These are phyloP conservation scores for Nothophoma quercina DNA, from an alignment of 2,329 filamentous ascomycete species.

Conservation along the genomic window DNA sequence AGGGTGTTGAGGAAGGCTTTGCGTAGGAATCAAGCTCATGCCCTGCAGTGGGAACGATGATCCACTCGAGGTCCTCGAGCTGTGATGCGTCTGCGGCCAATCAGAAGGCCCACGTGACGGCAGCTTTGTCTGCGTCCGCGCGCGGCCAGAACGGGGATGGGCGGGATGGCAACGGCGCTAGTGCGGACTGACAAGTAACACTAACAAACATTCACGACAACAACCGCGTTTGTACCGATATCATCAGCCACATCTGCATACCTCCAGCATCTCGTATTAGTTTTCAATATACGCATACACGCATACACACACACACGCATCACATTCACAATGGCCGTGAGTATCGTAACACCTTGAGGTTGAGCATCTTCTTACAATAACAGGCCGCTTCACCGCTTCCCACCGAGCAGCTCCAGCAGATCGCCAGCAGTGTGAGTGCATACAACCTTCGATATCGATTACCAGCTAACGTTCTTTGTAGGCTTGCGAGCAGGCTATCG, in stretches of 20 bases:
- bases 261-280: too few relatives aligned
- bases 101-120: conserved; percentile 38
- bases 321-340: conserved; percentile 41
- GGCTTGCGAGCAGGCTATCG: conserved; percentile 84
- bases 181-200: too few relatives aligned
- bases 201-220: conserved; percentile 32
- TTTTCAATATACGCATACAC: conserved; percentile 17
- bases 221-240: conserved; percentile 17
- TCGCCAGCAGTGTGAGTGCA: conserved; percentile 39
- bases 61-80: conserved; percentile 10
- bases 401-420: conserved; percentile 41
- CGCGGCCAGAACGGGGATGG: conserved; percentile 15
- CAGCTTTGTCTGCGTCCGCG: conserved; percentile 9
- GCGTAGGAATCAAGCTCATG: conserved; percentile 23
- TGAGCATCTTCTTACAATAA: neutral
- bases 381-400: conserved; percentile 40
- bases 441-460: neutral
- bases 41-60: conserved; percentile 4
- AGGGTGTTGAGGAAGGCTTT: conserved; percentile 10
- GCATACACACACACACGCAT: too few relatives aligned
- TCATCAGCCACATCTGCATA: conserved; percentile 3
- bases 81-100: conserved; percentile 28
- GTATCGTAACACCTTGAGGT: conserved; percentile 1
- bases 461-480: conserved; percentile 48
- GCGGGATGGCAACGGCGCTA: conserved; percentile 18